Base-by-base conservation (phyloP, 129 eudicot species). In the Artemisia annua region DNA sequence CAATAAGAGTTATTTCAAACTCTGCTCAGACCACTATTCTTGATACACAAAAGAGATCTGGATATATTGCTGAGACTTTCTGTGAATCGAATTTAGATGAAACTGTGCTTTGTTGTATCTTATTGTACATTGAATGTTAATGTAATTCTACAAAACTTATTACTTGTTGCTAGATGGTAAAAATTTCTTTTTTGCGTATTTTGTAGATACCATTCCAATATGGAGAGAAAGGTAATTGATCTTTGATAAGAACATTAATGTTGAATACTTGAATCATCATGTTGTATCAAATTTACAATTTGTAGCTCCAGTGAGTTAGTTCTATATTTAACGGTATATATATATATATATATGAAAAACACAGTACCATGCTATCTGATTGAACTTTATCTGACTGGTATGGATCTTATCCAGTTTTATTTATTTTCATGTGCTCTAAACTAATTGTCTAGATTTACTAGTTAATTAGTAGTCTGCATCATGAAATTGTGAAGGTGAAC, bases 181-280 rank as follows among this genome's bases (percentile, higher is more conserved):
- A 48, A 19, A 48, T 67, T 2, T 14, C 1, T 7, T 55, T 55
- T 19, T 18, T 9, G 61, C 28, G 43, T 6, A 35, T 55, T 18
- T 18, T 55, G 61, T 22, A 55, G 28, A 17, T 22, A 55, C 20
- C 13, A 18, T 18, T 55, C 61, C 61, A 18, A 18, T 17, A 8
- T 55, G 61, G 13, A 7, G 11, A 56, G 30, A 13, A 56, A 56
- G 30, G 30, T 56, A 18, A 56, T 26, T 71, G 56, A 43, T 71
- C 16, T 72, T 44, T 72, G 66, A 59, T 20, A 59, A 59, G 48
- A 72, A 48, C 32, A 8, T 71, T 43, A 20, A 71, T 17, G 32
- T 70, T 54, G 64, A 5, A 35, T 35, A 35, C 43, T 5, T 35
- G 43, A 71, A 56, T 56, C 11, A 56, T 55, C 43, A 56, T 48